Conservation (phyloP, 306 rosid species). For the peach (Prunus persica) region DNA sequence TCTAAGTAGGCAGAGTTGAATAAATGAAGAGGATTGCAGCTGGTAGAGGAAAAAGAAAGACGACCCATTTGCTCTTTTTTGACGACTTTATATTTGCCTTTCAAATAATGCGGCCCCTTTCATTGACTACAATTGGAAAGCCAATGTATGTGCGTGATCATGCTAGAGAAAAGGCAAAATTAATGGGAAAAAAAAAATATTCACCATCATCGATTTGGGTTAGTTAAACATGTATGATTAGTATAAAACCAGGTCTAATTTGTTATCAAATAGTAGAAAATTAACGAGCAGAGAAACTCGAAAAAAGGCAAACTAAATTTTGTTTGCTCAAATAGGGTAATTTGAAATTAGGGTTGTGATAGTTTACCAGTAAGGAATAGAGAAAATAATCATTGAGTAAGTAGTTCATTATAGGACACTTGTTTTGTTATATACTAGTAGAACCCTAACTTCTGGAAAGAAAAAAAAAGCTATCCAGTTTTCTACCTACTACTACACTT, state of each 20-base stretch:
- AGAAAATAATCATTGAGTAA: background rate
- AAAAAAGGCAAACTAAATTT: background rate
- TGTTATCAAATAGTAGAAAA: background rate
- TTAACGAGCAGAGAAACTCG: background rate
- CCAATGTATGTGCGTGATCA: background rate
- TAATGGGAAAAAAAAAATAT: background rate
- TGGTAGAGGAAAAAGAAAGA: background rate
- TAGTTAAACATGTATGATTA: background rate
- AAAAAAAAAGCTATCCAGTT: too few species aligned
- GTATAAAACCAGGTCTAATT: background rate
- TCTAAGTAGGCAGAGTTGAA: conserved; percentile 10
- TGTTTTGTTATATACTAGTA: background rate
- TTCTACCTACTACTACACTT: too few species aligned
- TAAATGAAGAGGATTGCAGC: background rate
- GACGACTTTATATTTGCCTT: conserved; percentile 12
- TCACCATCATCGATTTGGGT: background rate
- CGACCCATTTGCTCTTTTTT: conserved; percentile 12
- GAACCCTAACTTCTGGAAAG: background rate
- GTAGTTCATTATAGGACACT: background rate
- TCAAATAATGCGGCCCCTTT: conserved; percentile 28
- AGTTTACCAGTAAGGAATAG: background rate
- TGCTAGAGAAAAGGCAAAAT: background rate
- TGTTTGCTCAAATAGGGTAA: background rate
- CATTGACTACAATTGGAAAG: conserved; percentile 1
- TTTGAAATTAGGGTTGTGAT: background rate